Conservation (phyloP, 768 basidiomycete species). For the Rhodotorula kratochvilovae region DNA sequence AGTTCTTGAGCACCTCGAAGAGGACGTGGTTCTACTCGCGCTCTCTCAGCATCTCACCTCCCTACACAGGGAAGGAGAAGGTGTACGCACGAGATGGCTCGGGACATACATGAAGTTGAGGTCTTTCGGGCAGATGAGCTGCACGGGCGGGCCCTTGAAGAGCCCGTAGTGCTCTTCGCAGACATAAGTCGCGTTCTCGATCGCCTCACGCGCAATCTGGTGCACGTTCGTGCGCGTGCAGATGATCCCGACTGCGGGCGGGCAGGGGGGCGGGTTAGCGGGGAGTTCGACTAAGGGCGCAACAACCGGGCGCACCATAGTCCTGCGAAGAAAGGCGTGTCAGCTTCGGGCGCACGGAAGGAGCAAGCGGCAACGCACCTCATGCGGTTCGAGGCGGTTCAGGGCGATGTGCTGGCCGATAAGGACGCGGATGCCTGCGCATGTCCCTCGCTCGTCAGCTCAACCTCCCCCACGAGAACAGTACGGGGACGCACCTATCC, state of each 20-base stretch:
- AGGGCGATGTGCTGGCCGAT: conserved; percentile 80
- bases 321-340: conserved; percentile 5
- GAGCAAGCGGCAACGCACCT: conserved; percentile 12
- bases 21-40: conserved; percentile 77
- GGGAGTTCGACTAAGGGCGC: too few species aligned
- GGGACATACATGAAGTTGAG: conserved; percentile 92
- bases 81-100: conserved; percentile 62
- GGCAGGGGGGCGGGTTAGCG: background rate
- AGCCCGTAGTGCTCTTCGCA: conserved; percentile 93
- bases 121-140: conserved; percentile 84
- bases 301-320: conserved; percentile 32
- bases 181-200: conserved; percentile 79
- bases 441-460: conserved; percentile 18
- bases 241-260: conserved; percentile 92
- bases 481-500: conserved; percentile 58
- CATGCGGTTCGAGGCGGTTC: conserved; percentile 74
- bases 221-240: conserved; percentile 93
- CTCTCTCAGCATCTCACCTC: too few species aligned
- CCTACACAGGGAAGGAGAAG: too few species aligned
- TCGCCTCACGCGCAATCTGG: conserved; percentile 96
- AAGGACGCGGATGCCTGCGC: conserved; percentile 70
- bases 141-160: conserved; percentile 92
- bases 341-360: background rate
- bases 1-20: conserved; percentile 97
- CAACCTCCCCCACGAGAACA: too few species aligned